These are phyloP conservation scores for Rhynchospora tenuis DNA, from an alignment of 176 grass and related monocot species.

Conservation along the genomic window DNA sequence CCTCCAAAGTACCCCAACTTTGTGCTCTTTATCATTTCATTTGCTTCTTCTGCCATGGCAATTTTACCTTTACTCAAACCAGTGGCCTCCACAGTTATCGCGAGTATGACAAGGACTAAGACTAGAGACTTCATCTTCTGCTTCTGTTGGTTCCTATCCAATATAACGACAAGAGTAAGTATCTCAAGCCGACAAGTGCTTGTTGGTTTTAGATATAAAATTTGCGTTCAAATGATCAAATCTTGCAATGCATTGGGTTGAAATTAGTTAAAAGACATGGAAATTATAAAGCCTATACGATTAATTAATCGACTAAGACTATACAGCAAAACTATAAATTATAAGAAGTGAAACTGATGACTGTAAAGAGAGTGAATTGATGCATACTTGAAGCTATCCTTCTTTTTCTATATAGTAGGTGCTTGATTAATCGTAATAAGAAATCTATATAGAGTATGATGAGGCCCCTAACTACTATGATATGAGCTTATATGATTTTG, in stretches of 20 bases:
- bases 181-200: neutral
- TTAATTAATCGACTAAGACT: neutral
- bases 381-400: neutral
- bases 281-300: neutral
- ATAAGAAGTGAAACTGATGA: neutral
- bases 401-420: neutral
- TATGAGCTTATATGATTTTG: neutral
- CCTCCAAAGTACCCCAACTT: constrained; percentile 8
- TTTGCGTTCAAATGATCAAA: too few species aligned
- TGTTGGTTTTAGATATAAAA: neutral
- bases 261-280: neutral
- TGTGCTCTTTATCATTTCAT: constrained; percentile 3
- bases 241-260: neutral
- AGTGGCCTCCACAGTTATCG: neutral
- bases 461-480: neutral
- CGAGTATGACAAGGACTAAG: constrained; percentile 3
- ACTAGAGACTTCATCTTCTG: constrained; percentile 15
- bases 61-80: neutral
- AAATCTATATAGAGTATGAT: neutral
- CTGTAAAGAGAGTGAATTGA: neutral
- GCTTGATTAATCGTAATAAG: neutral
- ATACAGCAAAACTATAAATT: neutral
- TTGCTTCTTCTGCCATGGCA: neutral
- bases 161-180: neutral
- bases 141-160: neutral